Evolutionary conservation across 176 grass and related monocot species (phyloP), one percentile per base, ranked within the genome.

Genomic region (Calamus simplicifolius): DNA sequence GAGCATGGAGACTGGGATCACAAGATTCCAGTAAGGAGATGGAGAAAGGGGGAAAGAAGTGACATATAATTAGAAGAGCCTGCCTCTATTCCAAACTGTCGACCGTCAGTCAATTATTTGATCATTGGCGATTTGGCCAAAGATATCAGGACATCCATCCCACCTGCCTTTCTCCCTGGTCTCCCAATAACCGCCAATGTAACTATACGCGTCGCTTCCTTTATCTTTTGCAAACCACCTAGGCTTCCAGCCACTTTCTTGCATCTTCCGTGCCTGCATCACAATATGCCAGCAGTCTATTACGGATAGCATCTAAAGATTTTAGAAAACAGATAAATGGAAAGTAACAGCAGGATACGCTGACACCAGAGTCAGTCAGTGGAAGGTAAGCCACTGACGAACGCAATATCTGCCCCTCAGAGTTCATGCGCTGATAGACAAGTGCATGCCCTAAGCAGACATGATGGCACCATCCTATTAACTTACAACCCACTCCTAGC

Each of bases 241-340:
- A 57, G 94, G 94, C 50, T 89, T 98, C 94, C 94, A 98, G 18
- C 94, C 94, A 6, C 94, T 98, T 63, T 98, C 94, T 71, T 98
- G 94, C 94, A 98, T 98, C 78, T 93, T 92, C 29, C 94, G 77
- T 70, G 94, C 94, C 94, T 98, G 87, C 61, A 80, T 56, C 65
- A 68, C 51, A 68, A 43, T 8, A 43, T 16, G 54, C n/a, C 13
- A 31, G 29, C 13, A 31, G 29, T 55, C 4, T 49, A 26, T 65
- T 49, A 65, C 4, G 18, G 43, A 64, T 13, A 59, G 27, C 35
- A 43, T 43, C 35, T 12, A 12, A 43, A 13, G 3, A 12, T 43
- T 43, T 43, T 43, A 43, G 8, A 12, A 43, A 43, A 43, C 35
- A 43, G 0, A 43, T 13, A 10, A 12, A 43, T 12, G 35, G 35